Percentiles rank a stretch among this genome's conserved stretches.
phyloP scores from a whole-genome alignment of 164 flowering plant species.

The Macadamia integrifolia region DNA sequence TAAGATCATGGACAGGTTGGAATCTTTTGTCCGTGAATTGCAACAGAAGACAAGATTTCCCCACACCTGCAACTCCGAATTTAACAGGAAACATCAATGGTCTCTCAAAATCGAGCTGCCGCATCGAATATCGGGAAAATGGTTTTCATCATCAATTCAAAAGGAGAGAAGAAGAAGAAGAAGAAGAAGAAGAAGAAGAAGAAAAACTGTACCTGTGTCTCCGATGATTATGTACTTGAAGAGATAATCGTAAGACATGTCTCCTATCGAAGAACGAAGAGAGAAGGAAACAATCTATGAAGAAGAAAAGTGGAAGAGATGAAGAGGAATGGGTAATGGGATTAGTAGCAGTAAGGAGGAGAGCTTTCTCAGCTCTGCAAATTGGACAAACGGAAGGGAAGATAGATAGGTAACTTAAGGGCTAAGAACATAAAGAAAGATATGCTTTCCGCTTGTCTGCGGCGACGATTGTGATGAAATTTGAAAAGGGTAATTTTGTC shows the following conservation, averaged over 20 bases:
- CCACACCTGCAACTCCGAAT: conserved; percentile 30
- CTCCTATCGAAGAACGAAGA: neutral
- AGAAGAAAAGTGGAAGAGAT: no score
- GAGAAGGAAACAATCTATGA: no score
- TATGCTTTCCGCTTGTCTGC: no score
- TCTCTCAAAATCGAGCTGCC: neutral
- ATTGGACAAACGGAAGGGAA: no score
- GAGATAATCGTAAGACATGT: conserved; percentile 39
- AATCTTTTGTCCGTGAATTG: conserved; percentile 47
- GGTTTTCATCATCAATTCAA: neutral
- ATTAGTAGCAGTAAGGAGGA: no score
- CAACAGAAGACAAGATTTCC: conserved; percentile 43
- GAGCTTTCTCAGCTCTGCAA: no score
- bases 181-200: no score
- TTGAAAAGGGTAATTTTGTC: no score
- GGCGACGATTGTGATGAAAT: no score
- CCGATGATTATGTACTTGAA: conserved; percentile 40
- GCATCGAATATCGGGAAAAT: neutral
- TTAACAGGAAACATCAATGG: neutral
- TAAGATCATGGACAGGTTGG: conserved; percentile 43
- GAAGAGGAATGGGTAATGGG: no score
- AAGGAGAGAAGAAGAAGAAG: neutral
- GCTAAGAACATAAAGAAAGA: no score
- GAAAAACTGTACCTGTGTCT: conserved; percentile 24
- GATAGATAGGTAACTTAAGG: no score